phyloP scores from a whole-genome alignment of 805 yeast species.

The Candida oleophila region DNA sequence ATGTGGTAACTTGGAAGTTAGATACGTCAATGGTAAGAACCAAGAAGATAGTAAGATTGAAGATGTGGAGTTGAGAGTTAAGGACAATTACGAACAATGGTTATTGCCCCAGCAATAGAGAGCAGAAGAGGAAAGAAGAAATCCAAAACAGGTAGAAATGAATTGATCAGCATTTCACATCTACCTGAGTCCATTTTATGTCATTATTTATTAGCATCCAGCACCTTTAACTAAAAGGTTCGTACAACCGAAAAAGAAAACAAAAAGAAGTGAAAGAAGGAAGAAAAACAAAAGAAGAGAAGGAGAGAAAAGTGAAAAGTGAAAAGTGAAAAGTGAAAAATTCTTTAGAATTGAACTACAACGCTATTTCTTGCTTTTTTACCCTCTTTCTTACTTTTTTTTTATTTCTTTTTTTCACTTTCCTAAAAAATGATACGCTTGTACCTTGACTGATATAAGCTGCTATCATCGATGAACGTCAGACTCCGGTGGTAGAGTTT shows the following conservation, averaged over 20 bases:
- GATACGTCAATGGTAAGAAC: slow-evolving; percentile 34
- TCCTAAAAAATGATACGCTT: too few species aligned
- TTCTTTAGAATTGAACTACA: too few species aligned
- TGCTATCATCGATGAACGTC: too few species aligned
- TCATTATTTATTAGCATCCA: neutral
- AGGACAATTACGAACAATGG: slow-evolving; percentile 63
- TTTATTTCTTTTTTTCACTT: too few species aligned
- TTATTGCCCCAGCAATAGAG: slow-evolving; percentile 46
- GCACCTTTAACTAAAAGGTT: neutral
- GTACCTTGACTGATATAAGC: too few species aligned
- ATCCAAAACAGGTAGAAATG: too few species aligned
- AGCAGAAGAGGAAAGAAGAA: too few species aligned
- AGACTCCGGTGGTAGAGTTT: too few species aligned
- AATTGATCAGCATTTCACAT: too few species aligned
- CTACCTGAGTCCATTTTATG: neutral
- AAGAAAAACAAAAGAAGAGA: neutral
- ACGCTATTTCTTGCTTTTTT: too few species aligned
- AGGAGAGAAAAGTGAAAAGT: neutral
- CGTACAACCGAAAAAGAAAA: neutral
- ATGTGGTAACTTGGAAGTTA: slow-evolving; percentile 52
- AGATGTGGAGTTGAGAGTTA: slow-evolving; percentile 61
- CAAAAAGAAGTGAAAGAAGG: neutral
- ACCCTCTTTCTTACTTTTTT: too few species aligned
- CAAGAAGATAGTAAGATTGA: slow-evolving; percentile 32
- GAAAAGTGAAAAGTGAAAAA: neutral